Base-by-base conservation (phyloP, 1,284 basidiomycete species). In the Ganoderma lucidum region DNA sequence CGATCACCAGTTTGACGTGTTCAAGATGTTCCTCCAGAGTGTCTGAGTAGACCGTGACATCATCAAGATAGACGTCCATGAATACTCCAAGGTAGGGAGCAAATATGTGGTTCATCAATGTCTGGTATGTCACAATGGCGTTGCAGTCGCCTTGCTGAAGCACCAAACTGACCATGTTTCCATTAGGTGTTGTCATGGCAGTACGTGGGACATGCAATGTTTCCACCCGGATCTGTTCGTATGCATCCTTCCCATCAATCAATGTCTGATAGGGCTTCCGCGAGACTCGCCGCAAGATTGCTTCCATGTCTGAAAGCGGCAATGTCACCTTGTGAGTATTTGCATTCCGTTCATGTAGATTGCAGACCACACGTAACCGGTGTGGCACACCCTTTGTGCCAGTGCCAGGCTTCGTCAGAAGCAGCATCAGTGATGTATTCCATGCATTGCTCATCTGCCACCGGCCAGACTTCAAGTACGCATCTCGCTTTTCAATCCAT, bases 91-190 rank as follows among this genome's bases (percentile, higher is more conserved):
- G 65, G 15, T 42, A 76, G 35, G 80, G 79, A 0, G 69, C 66
- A 73, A 3, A 62, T 0, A 62, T 37, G 8, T 62, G 39, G n/a
- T 63, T 53, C 51, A 55, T 64, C 0, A 42, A 39, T 0, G 32
- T 51, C 45, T 37, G 39, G 53, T 42, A 42, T 0, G 79, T 83
- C 0, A 81, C 78, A 0, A 70, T 62, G 0, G 77, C 80, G 68
- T 83, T 83, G 35, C 80, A 81, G 55, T 83, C 80, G 0, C 82
- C 81, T 41, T 77, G 76, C 58, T 83, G 81, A 1, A 71, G 42
- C 15, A 71, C 70, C 1, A 71, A 62, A 28, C 70, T 71, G 1
- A 70, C 70, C 28, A 83, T 81, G 30, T 73, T 81, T 1, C 81
- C 80, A 69, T 81, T 75, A 1, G 70, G 68, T 0, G 70, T 72